Conservation (phyloP, 2,329 filamentous ascomycete genomes). For the Fusarium coicis region DNA sequence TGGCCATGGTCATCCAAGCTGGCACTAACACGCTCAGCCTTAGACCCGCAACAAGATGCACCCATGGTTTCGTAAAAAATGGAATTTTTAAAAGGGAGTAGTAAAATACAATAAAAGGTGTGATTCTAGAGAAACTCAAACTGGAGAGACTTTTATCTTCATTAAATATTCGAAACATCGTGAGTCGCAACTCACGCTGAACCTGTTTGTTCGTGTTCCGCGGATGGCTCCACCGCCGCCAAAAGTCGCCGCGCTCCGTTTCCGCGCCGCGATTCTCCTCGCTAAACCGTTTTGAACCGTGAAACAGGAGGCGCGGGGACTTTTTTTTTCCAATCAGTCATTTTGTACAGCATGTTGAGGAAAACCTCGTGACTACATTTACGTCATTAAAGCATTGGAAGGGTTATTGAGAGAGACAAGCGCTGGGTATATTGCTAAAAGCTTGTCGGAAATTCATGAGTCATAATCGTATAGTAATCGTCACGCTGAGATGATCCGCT, state of each 20-base stretch:
- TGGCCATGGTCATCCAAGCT: background rate
- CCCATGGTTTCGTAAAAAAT: background rate
- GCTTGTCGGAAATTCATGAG: background rate
- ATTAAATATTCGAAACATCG: background rate
- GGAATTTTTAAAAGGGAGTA: background rate
- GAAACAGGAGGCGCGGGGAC: background rate
- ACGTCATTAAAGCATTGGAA: background rate
- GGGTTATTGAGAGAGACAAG: too few relatives aligned
- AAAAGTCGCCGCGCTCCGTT: constrained; percentile 13
- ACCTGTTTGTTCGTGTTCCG: background rate
- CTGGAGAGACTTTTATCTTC: background rate
- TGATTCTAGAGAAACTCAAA: fast-evolving
- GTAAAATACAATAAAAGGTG: fast-evolving
- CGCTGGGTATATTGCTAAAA: background rate
- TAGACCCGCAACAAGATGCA: constrained; percentile 2
- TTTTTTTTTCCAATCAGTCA: background rate
- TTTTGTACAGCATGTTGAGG: background rate
- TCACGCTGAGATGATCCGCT: background rate
- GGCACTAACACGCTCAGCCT: background rate
- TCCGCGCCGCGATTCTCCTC: constrained; percentile 8
- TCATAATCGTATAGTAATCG: background rate
- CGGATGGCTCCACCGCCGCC: background rate
- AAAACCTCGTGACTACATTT: background rate
- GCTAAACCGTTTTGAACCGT: background rate
- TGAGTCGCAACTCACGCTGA: background rate